Evolutionary conservation across 2,329 filamentous ascomycete genomes (phyloP), one percentile per base, ranked within the genome.

Genomic region (Diaporthe batatas): DNA sequence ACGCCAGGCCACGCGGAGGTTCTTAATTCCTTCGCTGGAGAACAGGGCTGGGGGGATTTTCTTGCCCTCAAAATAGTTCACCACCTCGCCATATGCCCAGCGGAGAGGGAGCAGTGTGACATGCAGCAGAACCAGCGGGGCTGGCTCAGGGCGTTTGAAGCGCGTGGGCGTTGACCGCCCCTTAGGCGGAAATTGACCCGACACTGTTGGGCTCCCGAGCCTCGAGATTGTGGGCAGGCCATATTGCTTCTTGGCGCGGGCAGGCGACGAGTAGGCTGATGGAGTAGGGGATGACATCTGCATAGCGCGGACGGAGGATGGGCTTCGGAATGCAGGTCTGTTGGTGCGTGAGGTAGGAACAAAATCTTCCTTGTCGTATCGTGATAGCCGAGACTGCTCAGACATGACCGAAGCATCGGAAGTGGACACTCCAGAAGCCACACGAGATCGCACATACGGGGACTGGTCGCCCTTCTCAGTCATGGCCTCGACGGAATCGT

Each of bases 71-170:
- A 76, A 78, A 76, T 78, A 6, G 81, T 79, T 34, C 79, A 80
- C 8, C 11, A 91, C 81, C 32, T 88, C 84, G 1, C 85, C 88
- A 86, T 92, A 95, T 0, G 86, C 85, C 85, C 92, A 90, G 53
- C 90, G 86, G 12, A 94, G 85, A 0, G 94, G 93, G 6, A 96
- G 84, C 0, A 96, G 85, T 0, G 93, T 95, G 47, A 94, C 91
- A 77, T 96, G 94, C 5, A 96, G 85, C 59, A 96, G 84, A 1
- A 96, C 92, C 2, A 96, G 86, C 3, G 94, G 94, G n/a, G 85
- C 80, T 64, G 89, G 89, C 70, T 87, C 87, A 75, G 84, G 85
- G 39, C 82, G 79, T 81, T 87, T 89, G 79, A 92, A 89, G 8
- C 91, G 84, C 25, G 88, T 85, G 1, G 90, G 87, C 6, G 90